Conservation (phyloP, 2,329 filamentous ascomycete species). For the Fusarium sp. region DNA sequence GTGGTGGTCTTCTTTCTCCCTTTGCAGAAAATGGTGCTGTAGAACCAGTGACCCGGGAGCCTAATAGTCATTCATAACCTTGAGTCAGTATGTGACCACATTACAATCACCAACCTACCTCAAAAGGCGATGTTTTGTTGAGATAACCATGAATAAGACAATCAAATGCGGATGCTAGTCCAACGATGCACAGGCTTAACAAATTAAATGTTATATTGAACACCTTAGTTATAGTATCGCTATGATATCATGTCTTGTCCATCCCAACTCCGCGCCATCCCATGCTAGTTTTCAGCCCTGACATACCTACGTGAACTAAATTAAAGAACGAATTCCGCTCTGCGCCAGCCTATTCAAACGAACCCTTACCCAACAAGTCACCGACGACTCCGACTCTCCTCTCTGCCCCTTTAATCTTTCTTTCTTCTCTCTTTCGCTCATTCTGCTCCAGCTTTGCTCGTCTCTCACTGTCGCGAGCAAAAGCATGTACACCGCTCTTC, state of each 20-base stretch:
- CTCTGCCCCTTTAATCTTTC: slow-evolving; percentile 66
- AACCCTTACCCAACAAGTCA: slow-evolving; percentile 65
- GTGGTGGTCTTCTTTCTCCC: not conserved
- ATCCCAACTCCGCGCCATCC: slow-evolving; percentile 31
- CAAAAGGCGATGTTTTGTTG: not conserved
- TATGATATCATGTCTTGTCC: slow-evolving; percentile 4
- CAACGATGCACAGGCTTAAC: not conserved
- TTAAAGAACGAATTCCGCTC: slow-evolving; percentile 16
- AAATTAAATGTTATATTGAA: not conserved
- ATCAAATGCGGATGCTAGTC: not conserved
- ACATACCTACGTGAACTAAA: not conserved
- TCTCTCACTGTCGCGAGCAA: slow-evolving; percentile 68
- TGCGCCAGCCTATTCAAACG: slow-evolving; percentile 47
- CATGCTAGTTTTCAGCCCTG: not conserved
- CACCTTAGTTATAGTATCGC: slow-evolving; percentile 1
- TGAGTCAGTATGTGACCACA: not conserved
- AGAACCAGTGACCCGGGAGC: not conserved
- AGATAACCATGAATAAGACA: not conserved
- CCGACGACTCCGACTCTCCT: slow-evolving; percentile 65
- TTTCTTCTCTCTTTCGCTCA: slow-evolving; percentile 67
- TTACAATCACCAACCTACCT: not conserved
- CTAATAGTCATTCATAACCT: not conserved
- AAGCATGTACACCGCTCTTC: slow-evolving; percentile 68
- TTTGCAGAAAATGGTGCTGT: not conserved
- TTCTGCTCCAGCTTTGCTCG: slow-evolving; percentile 63